A percentile compares a stretch with the other conserved stretches of the same genome.
phyloP scores from a whole-genome alignment of 495 filamentous ascomycete genomes.

The Penicillium coffeae region DNA sequence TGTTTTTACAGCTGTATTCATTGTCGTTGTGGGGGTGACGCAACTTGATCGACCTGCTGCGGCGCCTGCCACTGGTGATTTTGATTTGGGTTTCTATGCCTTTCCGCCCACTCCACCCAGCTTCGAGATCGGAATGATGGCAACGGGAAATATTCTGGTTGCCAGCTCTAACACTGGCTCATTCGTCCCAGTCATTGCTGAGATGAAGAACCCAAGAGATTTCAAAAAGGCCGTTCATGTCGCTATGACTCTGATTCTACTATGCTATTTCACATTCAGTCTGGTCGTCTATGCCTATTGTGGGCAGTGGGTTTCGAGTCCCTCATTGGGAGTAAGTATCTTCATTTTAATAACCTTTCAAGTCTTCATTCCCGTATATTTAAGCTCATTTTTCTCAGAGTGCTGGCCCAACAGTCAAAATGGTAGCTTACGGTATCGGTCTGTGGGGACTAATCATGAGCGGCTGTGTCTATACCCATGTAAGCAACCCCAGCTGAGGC shows the following conservation, averaged over 20 bases:
- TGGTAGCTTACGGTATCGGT: constrained; percentile 68
- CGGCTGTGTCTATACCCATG: constrained; percentile 59
- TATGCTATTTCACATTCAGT: constrained; percentile 52
- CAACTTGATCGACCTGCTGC: constrained; percentile 33
- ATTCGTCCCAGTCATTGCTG: constrained; percentile 69
- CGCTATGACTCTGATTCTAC: constrained; percentile 56
- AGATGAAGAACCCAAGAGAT: constrained; percentile 64
- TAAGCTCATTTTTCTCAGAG: too few relatives aligned
- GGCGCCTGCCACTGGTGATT: constrained; percentile 28
- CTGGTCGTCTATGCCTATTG: constrained; percentile 64
- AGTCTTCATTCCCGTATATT: neutral
- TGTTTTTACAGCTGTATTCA: constrained; percentile 44
- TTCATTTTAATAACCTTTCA: neutral
- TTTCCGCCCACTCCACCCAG: constrained; percentile 25
- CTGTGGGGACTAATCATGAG: constrained; percentile 51
- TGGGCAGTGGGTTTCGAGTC: constrained; percentile 61
- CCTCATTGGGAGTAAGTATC: constrained; percentile 53
- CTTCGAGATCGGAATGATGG: constrained; percentile 36
- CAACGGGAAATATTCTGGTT: constrained; percentile 35
- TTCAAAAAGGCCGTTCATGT: constrained; percentile 59
- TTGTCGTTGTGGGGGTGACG: constrained; percentile 46
- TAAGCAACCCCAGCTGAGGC: constrained; percentile 9
- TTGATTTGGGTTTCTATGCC: constrained; percentile 42
- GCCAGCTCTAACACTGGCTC: constrained; percentile 57
- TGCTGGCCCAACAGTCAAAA: constrained; percentile 56